Base-by-base conservation (phyloP, 805 yeast genomes). In the Priceomyces melissophilus region DNA sequence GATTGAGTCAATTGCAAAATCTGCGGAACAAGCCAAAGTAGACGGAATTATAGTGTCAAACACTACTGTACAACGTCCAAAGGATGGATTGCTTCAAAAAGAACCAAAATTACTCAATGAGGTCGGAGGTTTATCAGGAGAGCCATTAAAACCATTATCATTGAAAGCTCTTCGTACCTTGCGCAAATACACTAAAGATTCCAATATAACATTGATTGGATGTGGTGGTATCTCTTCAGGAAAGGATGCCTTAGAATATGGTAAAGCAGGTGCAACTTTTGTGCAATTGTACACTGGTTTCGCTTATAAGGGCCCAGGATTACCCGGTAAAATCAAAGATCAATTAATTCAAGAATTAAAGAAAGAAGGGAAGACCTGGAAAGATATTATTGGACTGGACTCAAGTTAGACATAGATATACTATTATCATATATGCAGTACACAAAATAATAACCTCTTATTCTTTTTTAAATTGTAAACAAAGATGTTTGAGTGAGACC, bases 171-270 rank as follows among this genome's bases (percentile, higher is more conserved):
- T 91, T 50, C 76, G 73, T 44, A 65, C 76, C 2, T 79, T 91
- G 51, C 80, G 93, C 42, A 82, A 85, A 52, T 75, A 85, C 57
- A 78, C 95, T 29, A 87, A 87, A 53, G 87, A 79, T 46, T 75
- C 84, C 1, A 73, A 79, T 39, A 62, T 89, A 48, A 85, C 89
- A 2, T 73, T 91, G 32, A 76, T 91, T 49, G 98, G 98, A 27
- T 89, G 96, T 65, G 98, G 98, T 42, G 98, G 98, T 49, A 88
- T 91, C 50, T 71, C 84, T n/a, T 65, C 72, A 16, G 98, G 96
- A 41, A 73, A 80, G 48, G 98, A 91, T 58, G 97, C 90, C 0
- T 67, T 90, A 37, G 97, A 90, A 50, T 91, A 83, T 62, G 96
- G 93, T 27, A 80, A 79, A 55, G 96, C 96, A 1, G 98, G 98